Evolutionary conservation across 108 stramenopile genomes (phyloP).

Genomic region (Hondaea fermentalgiana): DNA sequence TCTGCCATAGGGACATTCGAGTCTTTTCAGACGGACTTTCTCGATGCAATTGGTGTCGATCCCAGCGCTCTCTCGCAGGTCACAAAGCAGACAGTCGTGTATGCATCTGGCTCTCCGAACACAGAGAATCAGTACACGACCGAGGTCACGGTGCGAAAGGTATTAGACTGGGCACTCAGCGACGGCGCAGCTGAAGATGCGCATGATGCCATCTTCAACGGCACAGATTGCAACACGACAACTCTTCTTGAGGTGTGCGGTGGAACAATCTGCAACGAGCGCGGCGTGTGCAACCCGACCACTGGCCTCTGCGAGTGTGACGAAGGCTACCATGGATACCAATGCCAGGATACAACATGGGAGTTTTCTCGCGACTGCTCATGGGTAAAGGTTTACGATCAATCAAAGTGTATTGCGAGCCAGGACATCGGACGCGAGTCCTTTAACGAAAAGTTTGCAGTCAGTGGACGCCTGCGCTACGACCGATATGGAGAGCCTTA

Average conservation of each 20-base stretch:
- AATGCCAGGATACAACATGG: not conserved
- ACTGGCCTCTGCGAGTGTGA: not conserved
- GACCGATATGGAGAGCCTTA: not conserved
- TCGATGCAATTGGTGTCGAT: too few relatives aligned
- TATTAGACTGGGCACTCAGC: too few relatives aligned
- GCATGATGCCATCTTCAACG: too few relatives aligned
- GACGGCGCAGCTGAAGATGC: too few relatives aligned
- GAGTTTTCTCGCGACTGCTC: not conserved
- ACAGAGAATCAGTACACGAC: too few relatives aligned
- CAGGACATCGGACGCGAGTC: not conserved
- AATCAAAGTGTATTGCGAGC: not conserved
- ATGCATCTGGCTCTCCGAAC: too few relatives aligned
- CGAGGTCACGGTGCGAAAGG: too few relatives aligned
- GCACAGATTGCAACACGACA: not conserved
- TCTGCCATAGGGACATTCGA: too few relatives aligned
- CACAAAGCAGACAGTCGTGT: too few relatives aligned
- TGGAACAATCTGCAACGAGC: not conserved
- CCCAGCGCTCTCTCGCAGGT: too few relatives aligned
- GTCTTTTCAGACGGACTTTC: too few relatives aligned
- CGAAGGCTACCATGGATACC: not conserved
- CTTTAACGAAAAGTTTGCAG: not conserved
- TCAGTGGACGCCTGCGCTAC: not conserved
- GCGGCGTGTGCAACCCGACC: not conserved
- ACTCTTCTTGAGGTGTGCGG: not conserved
- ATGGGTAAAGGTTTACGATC: not conserved